phyloP scores from a whole-genome alignment of 345 rosid species.

The Punica granatum region DNA sequence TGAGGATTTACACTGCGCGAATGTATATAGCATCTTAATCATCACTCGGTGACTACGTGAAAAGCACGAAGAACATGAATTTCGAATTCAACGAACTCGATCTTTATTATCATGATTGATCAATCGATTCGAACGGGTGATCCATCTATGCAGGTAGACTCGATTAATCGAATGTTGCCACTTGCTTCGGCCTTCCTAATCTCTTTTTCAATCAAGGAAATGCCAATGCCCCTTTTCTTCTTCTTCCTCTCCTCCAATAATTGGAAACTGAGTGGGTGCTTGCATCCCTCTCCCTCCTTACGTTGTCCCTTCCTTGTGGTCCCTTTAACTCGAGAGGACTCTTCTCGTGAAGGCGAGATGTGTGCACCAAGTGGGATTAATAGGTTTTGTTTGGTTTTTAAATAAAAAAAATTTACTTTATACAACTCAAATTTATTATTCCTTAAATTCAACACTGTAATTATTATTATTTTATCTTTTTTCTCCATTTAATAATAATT shows the following conservation, averaged over 20 bases:
- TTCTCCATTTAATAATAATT: too few species aligned
- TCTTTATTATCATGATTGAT: too few species aligned
- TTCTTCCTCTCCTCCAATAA: neutral
- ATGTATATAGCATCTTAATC: too few species aligned
- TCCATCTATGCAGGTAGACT: neutral
- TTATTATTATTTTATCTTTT: too few species aligned
- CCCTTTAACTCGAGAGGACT: neutral
- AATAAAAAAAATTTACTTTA: too few species aligned
- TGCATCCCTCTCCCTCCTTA: neutral
- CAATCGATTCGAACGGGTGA: neutral
- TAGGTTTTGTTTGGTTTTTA: too few species aligned
- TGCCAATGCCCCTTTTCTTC: neutral
- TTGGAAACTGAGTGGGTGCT: neutral
- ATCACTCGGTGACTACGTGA: too few species aligned
- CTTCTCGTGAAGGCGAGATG: neutral
- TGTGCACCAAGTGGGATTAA: neutral
- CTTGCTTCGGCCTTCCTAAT: neutral
- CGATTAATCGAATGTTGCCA: neutral
- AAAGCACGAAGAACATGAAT: too few species aligned
- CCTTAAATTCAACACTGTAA: too few species aligned
- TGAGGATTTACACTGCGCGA: too few species aligned
- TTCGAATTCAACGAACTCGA: too few species aligned
- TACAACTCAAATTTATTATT: too few species aligned
- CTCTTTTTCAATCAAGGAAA: neutral
- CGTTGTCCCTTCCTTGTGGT: neutral